Evolutionary conservation across 208 protist genomes (phyloP).

Genomic region (Sergeia podlipaevii): DNA sequence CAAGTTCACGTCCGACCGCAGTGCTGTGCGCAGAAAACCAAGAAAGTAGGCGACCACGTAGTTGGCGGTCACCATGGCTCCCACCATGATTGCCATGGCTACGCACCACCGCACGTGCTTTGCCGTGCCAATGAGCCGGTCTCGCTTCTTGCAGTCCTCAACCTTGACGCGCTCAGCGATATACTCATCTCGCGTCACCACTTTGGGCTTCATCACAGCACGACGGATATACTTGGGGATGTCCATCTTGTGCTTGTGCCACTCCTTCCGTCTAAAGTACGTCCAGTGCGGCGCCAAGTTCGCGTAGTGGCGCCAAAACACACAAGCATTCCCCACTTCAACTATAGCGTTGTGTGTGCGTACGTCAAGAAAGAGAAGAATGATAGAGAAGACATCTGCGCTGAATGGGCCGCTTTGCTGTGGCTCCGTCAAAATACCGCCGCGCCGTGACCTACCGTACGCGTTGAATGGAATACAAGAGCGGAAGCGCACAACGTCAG

Average conservation of each 20-base stretch:
- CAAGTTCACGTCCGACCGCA: constrained; percentile 49
- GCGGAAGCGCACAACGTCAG: constrained; percentile 68
- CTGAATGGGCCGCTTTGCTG: constrained; percentile 64
- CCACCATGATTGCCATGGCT: constrained; percentile 61
- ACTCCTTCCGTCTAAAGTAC: constrained; percentile 56
- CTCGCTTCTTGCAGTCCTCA: constrained; percentile 46
- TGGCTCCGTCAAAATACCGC: constrained; percentile 10
- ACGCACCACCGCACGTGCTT: constrained; percentile 71
- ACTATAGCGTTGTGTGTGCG: constrained; percentile 52
- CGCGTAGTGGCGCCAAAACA: constrained; percentile 76
- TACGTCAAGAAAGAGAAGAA: constrained; percentile 65
- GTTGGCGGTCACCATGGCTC: constrained; percentile 50
- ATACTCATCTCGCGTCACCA: constrained; percentile 79
- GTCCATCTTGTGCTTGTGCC: constrained; percentile 36
- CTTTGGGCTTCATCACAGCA: constrained; percentile 66
- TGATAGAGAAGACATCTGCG: constrained; percentile 62
- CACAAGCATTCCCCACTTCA: constrained; percentile 51
- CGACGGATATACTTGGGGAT: constrained; percentile 59
- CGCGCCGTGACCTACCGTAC: constrained; percentile 10
- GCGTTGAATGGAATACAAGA: constrained; percentile 63
- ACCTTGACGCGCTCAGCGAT: constrained; percentile 53
- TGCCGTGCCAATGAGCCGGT: constrained; percentile 41
- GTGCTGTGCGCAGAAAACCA: constrained; percentile 53
- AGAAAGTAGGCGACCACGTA: constrained; percentile 75
- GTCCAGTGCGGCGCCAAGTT: constrained; percentile 86